Conservation (phyloP, 2,329 filamentous ascomycete species). For the Epichloe typhina region DNA sequence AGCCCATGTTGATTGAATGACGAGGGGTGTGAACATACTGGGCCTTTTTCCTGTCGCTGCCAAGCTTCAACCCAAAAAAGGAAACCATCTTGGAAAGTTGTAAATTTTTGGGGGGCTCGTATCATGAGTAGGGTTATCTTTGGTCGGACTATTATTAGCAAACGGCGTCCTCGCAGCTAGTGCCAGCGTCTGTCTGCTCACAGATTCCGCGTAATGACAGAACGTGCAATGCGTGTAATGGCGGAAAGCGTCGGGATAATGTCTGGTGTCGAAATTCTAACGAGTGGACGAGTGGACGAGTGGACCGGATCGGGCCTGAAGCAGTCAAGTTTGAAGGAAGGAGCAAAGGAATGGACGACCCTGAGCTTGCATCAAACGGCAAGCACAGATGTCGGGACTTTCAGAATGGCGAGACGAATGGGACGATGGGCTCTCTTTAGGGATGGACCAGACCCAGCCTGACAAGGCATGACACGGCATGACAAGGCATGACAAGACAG, state of each 20-base stretch:
- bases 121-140: not conserved
- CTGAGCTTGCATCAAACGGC: not conserved
- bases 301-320: not conserved
- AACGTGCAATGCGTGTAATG: too few species aligned
- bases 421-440: too few species aligned
- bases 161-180: not conserved
- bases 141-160: not conserved
- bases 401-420: too few species aligned
- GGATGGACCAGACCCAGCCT: too few species aligned
- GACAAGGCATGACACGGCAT: too few species aligned
- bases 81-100: conserved; percentile 35
- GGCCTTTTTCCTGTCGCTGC: conserved; percentile 44
- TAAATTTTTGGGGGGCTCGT: not conserved
- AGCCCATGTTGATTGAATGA: not conserved
- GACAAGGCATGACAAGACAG: too few species aligned
- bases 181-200: not conserved
- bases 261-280: not conserved
- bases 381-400: not conserved
- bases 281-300: not conserved
- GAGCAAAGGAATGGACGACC: conserved; percentile 1
- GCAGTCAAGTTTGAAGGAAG: not conserved
- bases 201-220: not conserved
- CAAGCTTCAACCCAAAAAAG: conserved; percentile 44
- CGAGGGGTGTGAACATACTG: conserved; percentile 18
- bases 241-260: too few species aligned